Conservation (phyloP, 352 stramenopile species). For the Thalassiosira ordinaria region DNA sequence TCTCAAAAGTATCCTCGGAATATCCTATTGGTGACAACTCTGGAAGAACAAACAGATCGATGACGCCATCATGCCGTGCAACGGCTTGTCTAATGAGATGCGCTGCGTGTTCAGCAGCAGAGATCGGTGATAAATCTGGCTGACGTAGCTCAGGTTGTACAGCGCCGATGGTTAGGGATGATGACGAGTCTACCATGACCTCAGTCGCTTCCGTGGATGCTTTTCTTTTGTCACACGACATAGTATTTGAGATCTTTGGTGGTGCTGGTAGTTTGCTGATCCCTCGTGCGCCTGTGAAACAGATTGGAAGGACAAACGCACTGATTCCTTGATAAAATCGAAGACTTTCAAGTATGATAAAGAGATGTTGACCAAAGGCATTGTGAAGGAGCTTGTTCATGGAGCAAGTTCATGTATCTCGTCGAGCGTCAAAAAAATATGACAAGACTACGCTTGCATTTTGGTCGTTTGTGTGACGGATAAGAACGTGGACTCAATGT, state of each 20-base stretch:
- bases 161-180: constrained; percentile 13
- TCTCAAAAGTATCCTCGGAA: constrained; percentile 44
- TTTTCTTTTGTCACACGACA: neutral
- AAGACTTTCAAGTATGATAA: neutral
- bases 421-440: too few relatives aligned
- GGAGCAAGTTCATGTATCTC: neutral
- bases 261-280: neutral
- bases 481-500: too few relatives aligned
- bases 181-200: neutral
- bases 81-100: constrained; percentile 16
- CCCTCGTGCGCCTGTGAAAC: neutral
- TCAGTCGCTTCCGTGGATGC: neutral
- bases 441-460: too few relatives aligned
- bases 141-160: constrained; percentile 8
- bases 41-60: constrained; percentile 56
- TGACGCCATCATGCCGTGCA: constrained; percentile 7
- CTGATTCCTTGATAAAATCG: neutral
- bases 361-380: neutral
- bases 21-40: constrained; percentile 52
- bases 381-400: neutral
- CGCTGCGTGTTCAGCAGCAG: neutral
- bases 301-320: neutral
- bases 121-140: neutral
- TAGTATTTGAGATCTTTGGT: too few relatives aligned
- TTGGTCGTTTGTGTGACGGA: too few relatives aligned